Conservation (phyloP, 352 stramenopile species). For the Globisporangium megalacanthum region DNA sequence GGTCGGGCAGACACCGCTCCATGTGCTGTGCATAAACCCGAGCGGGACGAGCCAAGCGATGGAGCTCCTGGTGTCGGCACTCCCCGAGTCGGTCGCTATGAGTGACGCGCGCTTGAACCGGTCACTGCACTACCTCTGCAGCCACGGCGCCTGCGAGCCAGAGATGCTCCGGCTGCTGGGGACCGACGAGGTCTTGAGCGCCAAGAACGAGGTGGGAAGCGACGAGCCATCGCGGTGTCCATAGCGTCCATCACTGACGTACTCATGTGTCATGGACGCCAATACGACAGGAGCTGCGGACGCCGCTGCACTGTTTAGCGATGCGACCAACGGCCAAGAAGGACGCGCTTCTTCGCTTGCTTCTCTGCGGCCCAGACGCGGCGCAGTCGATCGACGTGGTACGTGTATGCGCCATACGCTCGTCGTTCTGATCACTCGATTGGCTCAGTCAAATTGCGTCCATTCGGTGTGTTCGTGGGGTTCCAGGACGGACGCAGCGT, state of each 20-base stretch:
- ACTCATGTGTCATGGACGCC: background rate
- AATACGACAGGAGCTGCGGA: constrained; percentile 25
- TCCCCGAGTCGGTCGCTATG: constrained; percentile 28
- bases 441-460: background rate
- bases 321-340: constrained; percentile 22
- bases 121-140: constrained; percentile 49
- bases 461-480: background rate
- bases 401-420: background rate
- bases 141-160: constrained; percentile 32
- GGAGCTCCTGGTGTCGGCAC: constrained; percentile 20
- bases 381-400: constrained; percentile 33
- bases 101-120: constrained; percentile 37
- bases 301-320: constrained; percentile 43
- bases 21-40: constrained; percentile 44
- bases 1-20: constrained; percentile 42
- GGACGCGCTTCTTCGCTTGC: constrained; percentile 28
- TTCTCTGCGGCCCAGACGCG: constrained; percentile 27
- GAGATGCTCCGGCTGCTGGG: constrained; percentile 37
- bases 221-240: background rate
- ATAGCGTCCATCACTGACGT: background rate
- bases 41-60: constrained; percentile 38
- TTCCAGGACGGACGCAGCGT: constrained; percentile 38
- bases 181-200: constrained; percentile 22
- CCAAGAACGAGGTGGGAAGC: constrained; percentile 32
- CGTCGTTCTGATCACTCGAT: too few relatives aligned